Base-by-base conservation (phyloP, 179 eudicot species). In the Spinacia oleracea region DNA sequence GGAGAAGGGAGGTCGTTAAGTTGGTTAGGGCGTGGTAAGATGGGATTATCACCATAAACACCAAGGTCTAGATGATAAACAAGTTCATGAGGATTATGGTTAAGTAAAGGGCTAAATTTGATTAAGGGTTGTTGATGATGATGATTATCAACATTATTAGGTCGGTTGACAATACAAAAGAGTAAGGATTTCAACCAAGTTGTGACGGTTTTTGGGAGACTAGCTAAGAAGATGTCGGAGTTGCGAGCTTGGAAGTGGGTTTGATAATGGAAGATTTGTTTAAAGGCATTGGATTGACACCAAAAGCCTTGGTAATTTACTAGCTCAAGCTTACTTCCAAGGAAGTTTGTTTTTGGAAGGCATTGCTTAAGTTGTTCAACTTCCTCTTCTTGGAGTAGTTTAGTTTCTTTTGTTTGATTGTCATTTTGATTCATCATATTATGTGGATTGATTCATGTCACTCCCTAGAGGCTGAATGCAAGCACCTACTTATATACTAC, bases 31-130 rank as follows among this genome's bases (percentile, higher is more conserved):
- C 59, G n/a, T 6, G 66, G 74, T 23, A 35, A 43, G 7, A 1
- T 14, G 5, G 43, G 64, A 15, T 27, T 48, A 0, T 40, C 56
- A 38, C 80, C 74, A 77, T 77, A 77, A 1, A 77, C 64, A 6
- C 50, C 50, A 9, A 9, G 15, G 34, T 77, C 74, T 1, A 77
- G 12, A 27, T 40, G 42, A 16, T 68, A 68, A 20, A 77, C 80
- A 55, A 77, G 80, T 16, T 68, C 80, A 40, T 68, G 80, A 15
- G 80, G 80, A 15, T 69, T 69, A 35, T 68, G 67, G 23, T 25
- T 7, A 23, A 68, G 53, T 15, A 68, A 68, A 68, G 67, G 74
- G 74, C 74, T 77, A 34, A 50, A 0, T 25, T 25, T 2, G 25
- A 0, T 38, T 0, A 1, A 3, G 56, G 18, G 4, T 51, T 35